Percentiles rank a stretch among this genome's conserved stretches.
Evolutionary conservation across 331 rosid genomes (phyloP).

Genomic region (Quercus lobata): DNA sequence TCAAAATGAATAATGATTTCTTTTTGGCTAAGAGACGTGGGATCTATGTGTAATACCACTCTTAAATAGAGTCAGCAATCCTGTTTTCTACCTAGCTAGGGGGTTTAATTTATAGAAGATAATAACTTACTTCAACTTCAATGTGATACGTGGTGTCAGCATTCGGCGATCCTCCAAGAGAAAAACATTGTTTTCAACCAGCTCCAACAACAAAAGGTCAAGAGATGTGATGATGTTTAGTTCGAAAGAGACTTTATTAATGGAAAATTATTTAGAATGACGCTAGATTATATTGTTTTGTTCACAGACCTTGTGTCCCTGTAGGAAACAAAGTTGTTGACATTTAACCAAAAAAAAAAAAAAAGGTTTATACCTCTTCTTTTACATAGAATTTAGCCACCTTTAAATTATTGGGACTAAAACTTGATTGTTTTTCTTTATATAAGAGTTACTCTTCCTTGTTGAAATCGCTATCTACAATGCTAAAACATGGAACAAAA

Average conservation of each 20-base stretch:
- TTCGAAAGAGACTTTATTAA: not conserved
- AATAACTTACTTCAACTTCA: not conserved
- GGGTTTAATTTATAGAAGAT: not conserved
- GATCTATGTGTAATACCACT: not conserved
- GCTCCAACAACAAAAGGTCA: not conserved
- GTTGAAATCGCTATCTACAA: not conserved
- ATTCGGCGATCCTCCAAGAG: not conserved
- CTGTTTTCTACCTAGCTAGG: not conserved
- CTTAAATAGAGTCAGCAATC: not conserved
- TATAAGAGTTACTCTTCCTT: not conserved
- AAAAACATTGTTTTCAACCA: not conserved
- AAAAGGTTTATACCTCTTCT: not conserved
- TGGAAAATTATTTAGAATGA: not conserved
- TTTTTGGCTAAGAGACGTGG: not conserved
- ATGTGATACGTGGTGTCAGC: not conserved
- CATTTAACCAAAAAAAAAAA: not conserved
- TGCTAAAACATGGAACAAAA: not conserved
- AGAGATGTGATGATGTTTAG: not conserved
- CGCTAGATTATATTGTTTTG: not conserved
- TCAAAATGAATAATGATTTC: not conserved
- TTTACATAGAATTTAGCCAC: too few relatives aligned
- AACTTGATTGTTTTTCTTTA: too few relatives aligned
- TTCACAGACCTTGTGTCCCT: not conserved
- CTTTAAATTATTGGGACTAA: too few relatives aligned
- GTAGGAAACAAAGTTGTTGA: not conserved